Conservation (phyloP, 192 early-diverging fungal genomes). For the Backusella psychrophila region DNA sequence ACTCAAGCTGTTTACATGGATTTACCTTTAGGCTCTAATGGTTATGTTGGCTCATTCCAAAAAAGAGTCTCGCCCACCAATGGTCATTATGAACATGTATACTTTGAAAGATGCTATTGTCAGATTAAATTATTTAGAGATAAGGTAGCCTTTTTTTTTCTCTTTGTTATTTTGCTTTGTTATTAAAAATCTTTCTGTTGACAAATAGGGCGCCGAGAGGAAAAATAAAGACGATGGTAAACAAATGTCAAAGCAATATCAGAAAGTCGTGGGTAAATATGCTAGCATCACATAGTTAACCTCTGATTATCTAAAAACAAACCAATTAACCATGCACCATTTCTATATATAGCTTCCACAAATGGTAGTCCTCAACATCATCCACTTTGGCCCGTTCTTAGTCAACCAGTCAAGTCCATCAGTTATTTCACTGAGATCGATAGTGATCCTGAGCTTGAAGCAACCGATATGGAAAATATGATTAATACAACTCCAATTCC, state of each 20-base stretch:
- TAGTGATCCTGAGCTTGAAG: background rate
- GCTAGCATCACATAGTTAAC: slow-evolving; percentile 2
- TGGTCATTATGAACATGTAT: slow-evolving; percentile 22
- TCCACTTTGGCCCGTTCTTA: slow-evolving; percentile 39
- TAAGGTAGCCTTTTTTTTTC: slow-evolving; percentile 4
- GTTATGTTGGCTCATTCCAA: slow-evolving; percentile 1
- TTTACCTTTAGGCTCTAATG: background rate
- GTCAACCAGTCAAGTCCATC: background rate
- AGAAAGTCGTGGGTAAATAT: slow-evolving; percentile 53
- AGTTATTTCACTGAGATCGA: background rate
- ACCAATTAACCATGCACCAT: background rate
- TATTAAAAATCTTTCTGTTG: background rate
- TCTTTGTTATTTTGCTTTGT: background rate
- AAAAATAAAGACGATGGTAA: slow-evolving; percentile 77
- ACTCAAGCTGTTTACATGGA: slow-evolving; percentile 28
- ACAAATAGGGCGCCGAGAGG: slow-evolving; percentile 62
- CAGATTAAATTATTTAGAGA: slow-evolving; percentile 21
- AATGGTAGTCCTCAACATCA: slow-evolving; percentile 42
- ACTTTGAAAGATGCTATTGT: slow-evolving; percentile 7
- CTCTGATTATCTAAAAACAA: background rate
- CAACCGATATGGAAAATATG: background rate
- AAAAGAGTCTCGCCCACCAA: slow-evolving; percentile 46
- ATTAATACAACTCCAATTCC: background rate
- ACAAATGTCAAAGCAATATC: slow-evolving; percentile 64
- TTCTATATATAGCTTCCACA: slow-evolving; percentile 1